Conservation (phyloP, 768 basidiomycete genomes). For the Russula emetica region DNA sequence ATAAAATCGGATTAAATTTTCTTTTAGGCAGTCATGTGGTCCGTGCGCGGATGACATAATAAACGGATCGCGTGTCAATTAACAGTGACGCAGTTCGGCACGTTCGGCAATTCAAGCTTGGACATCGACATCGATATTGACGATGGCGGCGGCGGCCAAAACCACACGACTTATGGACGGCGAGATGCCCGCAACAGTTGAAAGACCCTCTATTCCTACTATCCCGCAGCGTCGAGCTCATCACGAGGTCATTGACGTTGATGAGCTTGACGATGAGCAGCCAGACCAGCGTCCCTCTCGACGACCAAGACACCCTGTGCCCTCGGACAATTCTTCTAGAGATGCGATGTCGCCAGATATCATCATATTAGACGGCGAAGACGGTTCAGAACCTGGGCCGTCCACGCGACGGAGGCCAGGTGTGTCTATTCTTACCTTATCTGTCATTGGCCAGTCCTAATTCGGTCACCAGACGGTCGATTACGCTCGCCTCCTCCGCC, state of each 20-base stretch:
- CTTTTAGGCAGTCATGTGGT: conserved; percentile 9
- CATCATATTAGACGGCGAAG: conserved; percentile 41
- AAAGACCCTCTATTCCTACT: neutral
- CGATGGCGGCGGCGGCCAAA: neutral
- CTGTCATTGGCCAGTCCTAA: conserved; percentile 1
- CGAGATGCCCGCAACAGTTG: neutral
- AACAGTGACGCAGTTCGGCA: neutral
- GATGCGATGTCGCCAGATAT: conserved; percentile 26
- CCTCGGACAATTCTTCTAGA: neutral
- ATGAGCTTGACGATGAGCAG: conserved; percentile 39
- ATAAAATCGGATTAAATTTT: neutral
- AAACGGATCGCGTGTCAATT: neutral
- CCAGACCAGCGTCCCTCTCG: conserved; percentile 28
- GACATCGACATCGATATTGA: conserved; percentile 13
- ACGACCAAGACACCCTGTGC: conserved; percentile 14
- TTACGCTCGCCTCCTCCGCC: conserved; percentile 28
- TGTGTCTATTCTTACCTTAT: conserved; percentile 28
- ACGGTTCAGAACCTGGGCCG: conserved; percentile 33
- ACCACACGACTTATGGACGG: conserved; percentile 2
- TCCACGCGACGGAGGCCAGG: conserved; percentile 16
- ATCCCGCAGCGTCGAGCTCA: conserved; percentile 27
- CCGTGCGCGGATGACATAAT: conserved; percentile 22
- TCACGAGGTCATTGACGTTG: conserved; percentile 44
- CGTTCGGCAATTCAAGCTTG: neutral
- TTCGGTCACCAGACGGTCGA: conserved; percentile 13